These are phyloP conservation scores for Flaveria bidentis DNA, from an alignment of 129 eudicot species.

Conservation along the genomic window DNA sequence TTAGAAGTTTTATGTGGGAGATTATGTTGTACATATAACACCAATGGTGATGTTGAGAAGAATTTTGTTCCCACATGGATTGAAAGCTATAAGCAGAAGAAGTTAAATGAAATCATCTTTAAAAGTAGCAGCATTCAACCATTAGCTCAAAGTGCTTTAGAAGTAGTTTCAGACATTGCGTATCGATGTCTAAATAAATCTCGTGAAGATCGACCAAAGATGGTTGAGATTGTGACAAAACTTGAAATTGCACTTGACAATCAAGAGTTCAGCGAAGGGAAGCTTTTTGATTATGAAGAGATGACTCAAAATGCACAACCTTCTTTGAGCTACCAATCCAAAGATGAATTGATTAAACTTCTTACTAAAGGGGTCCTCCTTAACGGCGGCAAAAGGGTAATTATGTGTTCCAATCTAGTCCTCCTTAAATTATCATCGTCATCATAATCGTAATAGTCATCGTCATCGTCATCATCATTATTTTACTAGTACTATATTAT, in stretches of 20 bases:
- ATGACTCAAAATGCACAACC: neutral
- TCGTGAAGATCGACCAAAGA: constrained; percentile 21
- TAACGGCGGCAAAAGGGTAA: constrained; percentile 22
- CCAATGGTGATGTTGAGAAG: neutral
- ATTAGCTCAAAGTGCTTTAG: neutral
- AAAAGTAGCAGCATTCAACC: neutral
- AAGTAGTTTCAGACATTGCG: constrained; percentile 16
- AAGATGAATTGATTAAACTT: neutral
- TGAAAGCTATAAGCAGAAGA: neutral
- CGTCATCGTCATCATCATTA: no score
- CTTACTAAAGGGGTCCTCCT: constrained; percentile 6
- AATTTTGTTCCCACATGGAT: constrained; percentile 8
- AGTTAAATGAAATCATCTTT: constrained; percentile 5
- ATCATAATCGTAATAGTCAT: no score
- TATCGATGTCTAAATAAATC: constrained; percentile 6
- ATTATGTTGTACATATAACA: neutral
- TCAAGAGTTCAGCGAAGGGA: no score
- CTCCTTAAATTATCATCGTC: no score
- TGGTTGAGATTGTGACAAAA: constrained; percentile 6
- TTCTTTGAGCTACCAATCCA: neutral
- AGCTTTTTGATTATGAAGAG: neutral
- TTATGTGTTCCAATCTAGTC: neutral
- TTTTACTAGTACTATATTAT: no score
- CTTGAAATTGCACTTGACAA: constrained; percentile 10
- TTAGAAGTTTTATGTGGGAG: neutral